These are phyloP conservation scores for Botryobasidium botryosum DNA, from an alignment of 768 basidiomycete species.

Conservation along the genomic window DNA sequence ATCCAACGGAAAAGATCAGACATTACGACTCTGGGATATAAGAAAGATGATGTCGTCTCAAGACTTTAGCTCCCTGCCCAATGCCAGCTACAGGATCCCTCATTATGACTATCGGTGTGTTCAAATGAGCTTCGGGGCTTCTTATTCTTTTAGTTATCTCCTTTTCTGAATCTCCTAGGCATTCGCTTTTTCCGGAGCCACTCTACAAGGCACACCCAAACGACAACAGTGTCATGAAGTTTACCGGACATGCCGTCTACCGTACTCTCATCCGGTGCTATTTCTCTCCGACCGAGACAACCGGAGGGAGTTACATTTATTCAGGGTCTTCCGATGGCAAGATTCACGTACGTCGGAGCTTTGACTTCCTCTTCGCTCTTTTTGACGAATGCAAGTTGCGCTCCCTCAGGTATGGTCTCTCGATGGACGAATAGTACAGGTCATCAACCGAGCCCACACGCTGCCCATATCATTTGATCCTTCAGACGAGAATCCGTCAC, in stretches of 20 bases:
- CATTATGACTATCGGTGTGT: too few species aligned
- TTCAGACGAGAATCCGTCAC: conserved; percentile 25
- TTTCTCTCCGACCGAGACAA: conserved; percentile 87
- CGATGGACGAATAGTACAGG: conserved; percentile 71
- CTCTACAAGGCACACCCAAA: conserved; percentile 50
- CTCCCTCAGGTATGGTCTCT: conserved; percentile 72
- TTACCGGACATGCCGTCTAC: conserved; percentile 77
- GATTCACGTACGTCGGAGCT: conserved; percentile 52
- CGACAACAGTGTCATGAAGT: conserved; percentile 93
- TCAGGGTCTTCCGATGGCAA: conserved; percentile 78
- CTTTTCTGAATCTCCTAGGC: conserved; percentile 24
- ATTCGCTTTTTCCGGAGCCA: conserved; percentile 48
- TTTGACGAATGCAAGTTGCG: conserved; percentile 1
- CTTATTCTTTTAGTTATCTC: conserved; percentile 1
- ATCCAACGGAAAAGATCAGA: conserved; percentile 93
- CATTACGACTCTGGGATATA: conserved; percentile 79
- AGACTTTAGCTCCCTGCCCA: too few species aligned
- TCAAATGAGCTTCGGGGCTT: neutral
- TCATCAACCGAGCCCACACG: conserved; percentile 63
- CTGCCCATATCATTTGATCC: conserved; percentile 58
- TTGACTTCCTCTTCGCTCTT: neutral
- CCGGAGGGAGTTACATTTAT: conserved; percentile 85
- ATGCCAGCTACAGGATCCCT: too few species aligned
- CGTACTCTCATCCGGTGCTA: conserved; percentile 90
- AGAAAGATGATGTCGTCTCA: too few species aligned